phyloP scores from a whole-genome alignment of 2,329 filamentous ascomycete species.

The Plectosphaerella cucumerina region DNA sequence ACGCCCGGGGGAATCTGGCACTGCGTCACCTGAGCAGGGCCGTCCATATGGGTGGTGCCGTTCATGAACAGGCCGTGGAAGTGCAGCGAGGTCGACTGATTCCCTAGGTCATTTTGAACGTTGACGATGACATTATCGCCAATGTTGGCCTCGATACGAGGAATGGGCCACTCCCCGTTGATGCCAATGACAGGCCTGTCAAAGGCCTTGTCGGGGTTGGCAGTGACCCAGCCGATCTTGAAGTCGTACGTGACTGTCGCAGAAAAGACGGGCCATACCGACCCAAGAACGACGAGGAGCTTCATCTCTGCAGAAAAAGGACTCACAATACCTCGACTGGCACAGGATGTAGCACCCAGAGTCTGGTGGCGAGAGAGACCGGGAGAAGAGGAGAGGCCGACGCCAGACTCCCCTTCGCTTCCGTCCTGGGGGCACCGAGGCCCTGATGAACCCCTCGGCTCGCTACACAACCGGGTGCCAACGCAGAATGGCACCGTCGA shows the following conservation, averaged over 20 bases:
- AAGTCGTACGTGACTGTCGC: slow-evolving; percentile 57
- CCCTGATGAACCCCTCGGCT: no score
- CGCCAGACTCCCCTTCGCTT: not conserved
- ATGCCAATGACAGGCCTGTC: slow-evolving; percentile 69
- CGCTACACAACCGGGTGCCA: not conserved
- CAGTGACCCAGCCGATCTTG: slow-evolving; percentile 65
- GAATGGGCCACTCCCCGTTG: slow-evolving; percentile 73
- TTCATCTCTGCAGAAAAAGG: not conserved
- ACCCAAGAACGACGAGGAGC: not conserved
- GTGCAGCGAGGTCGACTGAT: slow-evolving; percentile 59
- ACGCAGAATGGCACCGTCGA: not conserved
- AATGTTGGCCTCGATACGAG: slow-evolving; percentile 56
- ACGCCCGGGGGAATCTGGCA: slow-evolving; percentile 52
- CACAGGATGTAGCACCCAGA: no score
- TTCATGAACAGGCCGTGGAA: slow-evolving; percentile 72
- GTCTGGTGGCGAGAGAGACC: not conserved
- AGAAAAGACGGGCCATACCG: slow-evolving; percentile 15
- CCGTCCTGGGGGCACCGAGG: no score
- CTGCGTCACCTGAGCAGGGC: slow-evolving; percentile 61
- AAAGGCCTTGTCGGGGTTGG: slow-evolving; percentile 66
- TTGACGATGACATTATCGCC: slow-evolving; percentile 60
- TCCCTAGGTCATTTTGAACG: slow-evolving; percentile 54
- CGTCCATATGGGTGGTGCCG: slow-evolving; percentile 67
- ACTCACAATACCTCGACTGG: not conserved
- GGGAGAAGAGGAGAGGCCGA: not conserved